Evolutionary conservation across 495 filamentous ascomycete genomes (phyloP).

Genomic region (Penicillium malachiteum): DNA sequence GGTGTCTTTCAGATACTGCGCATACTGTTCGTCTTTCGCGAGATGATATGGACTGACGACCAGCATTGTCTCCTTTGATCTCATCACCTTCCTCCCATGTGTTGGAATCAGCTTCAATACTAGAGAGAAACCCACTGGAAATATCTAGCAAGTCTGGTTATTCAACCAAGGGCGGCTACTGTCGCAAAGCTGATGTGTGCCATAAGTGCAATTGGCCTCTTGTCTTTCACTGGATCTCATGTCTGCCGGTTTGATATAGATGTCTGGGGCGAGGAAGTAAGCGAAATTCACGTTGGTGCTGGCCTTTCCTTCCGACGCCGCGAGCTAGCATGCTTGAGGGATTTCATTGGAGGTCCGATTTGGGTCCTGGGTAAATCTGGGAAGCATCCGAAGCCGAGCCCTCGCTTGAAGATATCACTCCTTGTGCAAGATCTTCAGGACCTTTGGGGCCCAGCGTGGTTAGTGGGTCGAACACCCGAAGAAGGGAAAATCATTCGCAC

Average conservation of each 20-base stretch:
- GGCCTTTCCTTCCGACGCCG: background rate
- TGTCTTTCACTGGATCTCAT: constrained; percentile 2
- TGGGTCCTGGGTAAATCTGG: constrained; percentile 2
- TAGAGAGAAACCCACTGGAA: background rate
- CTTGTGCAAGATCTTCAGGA: constrained; percentile 8
- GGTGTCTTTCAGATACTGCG: background rate
- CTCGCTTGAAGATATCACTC: constrained; percentile 1
- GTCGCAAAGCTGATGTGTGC: background rate
- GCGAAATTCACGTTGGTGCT: background rate
- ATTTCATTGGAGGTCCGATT: constrained; percentile 8
- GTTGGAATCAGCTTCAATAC: background rate
- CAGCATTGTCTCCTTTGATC: background rate
- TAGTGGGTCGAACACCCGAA: background rate
- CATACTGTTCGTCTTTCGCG: background rate
- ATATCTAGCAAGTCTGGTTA: background rate
- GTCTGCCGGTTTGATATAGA: constrained; percentile 4
- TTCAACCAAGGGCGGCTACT: background rate
- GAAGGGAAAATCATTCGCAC: constrained; percentile 7
- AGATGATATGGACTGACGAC: background rate
- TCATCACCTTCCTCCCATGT: background rate
- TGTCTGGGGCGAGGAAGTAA: background rate
- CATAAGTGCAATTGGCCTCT: constrained; percentile 13
- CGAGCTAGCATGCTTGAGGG: constrained; percentile 10
- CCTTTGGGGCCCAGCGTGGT: constrained; percentile 8
- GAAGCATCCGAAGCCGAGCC: background rate